phyloP scores from a whole-genome alignment of 2,329 filamentous ascomycete genomes.

The Fusarium buharicum region DNA sequence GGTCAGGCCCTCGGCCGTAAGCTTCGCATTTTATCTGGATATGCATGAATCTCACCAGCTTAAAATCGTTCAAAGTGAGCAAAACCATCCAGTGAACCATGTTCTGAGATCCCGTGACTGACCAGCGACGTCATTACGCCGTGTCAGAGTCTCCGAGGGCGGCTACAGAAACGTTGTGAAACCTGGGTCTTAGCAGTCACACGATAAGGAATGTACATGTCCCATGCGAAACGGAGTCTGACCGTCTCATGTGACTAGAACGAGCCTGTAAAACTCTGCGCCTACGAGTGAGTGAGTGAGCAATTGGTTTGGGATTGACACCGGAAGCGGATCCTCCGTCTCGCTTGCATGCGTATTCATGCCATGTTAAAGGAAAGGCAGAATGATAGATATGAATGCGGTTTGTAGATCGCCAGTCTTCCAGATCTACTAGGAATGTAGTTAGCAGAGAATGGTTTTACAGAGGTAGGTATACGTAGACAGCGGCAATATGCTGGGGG shows the following conservation, averaged over 20 bases:
- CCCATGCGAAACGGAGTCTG: constrained; percentile 16
- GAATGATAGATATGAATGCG: constrained; percentile 10
- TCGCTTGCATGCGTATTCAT: constrained; percentile 32
- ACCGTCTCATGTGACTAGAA: constrained; percentile 40
- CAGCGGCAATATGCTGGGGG: constrained; percentile 21
- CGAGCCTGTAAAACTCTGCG: constrained; percentile 9
- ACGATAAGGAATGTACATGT: constrained; percentile 9
- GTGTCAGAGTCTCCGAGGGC: constrained; percentile 25
- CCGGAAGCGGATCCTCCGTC: constrained; percentile 20
- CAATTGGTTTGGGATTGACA: constrained; percentile 8
- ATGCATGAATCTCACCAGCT: constrained; percentile 13
- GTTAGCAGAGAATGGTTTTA: constrained; percentile 2
- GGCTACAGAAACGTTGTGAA: constrained; percentile 39
- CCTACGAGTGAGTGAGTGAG: constrained; percentile 20
- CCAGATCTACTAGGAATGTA: constrained; percentile 20
- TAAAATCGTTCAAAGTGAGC: constrained; percentile 5
- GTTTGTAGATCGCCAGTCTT: constrained; percentile 8
- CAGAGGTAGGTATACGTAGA: not conserved
- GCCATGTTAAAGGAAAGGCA: constrained; percentile 32
- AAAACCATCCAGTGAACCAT: constrained; percentile 22
- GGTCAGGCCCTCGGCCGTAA: not conserved
- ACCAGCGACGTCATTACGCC: constrained; percentile 37
- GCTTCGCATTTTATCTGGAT: constrained; percentile 7
- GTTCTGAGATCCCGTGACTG: constrained; percentile 34
- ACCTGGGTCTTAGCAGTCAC: constrained; percentile 40